Conservation (phyloP, 192 early-diverging fungal species). For the Gorgonomyces haynaldii region DNA sequence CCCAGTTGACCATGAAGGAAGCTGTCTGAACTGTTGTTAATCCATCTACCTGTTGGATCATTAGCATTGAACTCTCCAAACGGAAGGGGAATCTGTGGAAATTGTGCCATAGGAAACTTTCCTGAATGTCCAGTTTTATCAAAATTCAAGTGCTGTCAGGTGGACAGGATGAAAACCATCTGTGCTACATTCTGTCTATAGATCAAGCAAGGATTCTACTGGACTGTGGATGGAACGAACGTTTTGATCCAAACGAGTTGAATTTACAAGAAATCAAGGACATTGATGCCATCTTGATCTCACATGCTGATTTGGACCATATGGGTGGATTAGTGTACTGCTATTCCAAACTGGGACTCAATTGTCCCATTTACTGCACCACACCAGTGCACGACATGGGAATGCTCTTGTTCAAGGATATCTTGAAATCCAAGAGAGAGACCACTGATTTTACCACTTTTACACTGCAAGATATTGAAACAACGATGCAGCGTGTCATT, state of each 20-base stretch:
- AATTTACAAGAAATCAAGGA: conserved; percentile 51
- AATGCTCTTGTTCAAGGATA: conserved; percentile 61
- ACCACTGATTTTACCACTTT: conserved; percentile 67
- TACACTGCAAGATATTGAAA: conserved; percentile 65
- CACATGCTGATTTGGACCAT: conserved; percentile 80
- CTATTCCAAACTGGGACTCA: conserved; percentile 58
- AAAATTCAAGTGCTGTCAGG: conserved; percentile 84
- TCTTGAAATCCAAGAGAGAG: conserved; percentile 54
- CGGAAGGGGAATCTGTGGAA: too few species aligned
- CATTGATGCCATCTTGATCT: conserved; percentile 79
- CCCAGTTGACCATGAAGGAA: too few species aligned
- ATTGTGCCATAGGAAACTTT: too few species aligned
- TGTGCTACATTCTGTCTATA: conserved; percentile 87
- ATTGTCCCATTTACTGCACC: conserved; percentile 80
- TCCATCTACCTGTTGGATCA: too few species aligned
- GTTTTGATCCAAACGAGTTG: conserved; percentile 61
- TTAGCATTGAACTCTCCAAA: too few species aligned
- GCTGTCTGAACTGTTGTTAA: too few species aligned
- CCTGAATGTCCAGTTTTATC: conserved; percentile 37
- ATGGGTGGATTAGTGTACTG: conserved; percentile 81
- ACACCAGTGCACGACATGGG: conserved; percentile 91
- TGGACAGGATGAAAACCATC: conserved; percentile 67
- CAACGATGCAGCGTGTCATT: conserved; percentile 71
- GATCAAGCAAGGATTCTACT: conserved; percentile 84
- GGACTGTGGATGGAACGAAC: conserved; percentile 87